Base-by-base conservation (phyloP, 495 filamentous ascomycete species). In the Neurospora sp. region DNA sequence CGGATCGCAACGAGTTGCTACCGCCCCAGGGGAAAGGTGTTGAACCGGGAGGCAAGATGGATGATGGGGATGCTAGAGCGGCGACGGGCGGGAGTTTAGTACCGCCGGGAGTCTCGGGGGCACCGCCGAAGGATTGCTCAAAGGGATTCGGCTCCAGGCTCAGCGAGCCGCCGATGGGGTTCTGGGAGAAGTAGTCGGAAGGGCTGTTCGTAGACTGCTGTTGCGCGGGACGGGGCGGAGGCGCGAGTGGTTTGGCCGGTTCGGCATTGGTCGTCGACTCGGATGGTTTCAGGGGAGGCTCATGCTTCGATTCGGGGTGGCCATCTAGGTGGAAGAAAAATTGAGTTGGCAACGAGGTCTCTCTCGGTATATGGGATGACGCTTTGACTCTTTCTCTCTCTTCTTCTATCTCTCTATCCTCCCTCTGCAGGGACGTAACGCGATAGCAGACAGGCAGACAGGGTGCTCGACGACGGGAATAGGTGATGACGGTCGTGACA, bases 141-240 rank as follows among this genome's bases (percentile, higher is more conserved):
- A 99, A 99, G 8, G 95, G 95, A 79, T 99, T 99, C 72, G 94
- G 95, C 80, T 99, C 96, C 76, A 92, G 87, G 71, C 90, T 91
- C 74, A 87, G 81, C 89, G 92, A 76, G 87, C 88, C 78, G 83
- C 87, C 75, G 76, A 78, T 86, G 14, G 73, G 71, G 62, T 88
- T 85, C 70, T 84, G 87, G 44, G 88, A 90, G 83, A 94, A 96
- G 84, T 95, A 95, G 78, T 96, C 92, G 54, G 54, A 66, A 39
- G 90, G 88, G n/a, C 87, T 89, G 78, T 91, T 88, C 23, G 20
- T 69, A 41, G 73, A 71, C 44, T 76, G 83, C 78, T 75, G 86
- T 79, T 74, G 81, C 42, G 84, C 83, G 74, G 93, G 93, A 81
- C 92, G 92, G 69, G 93, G 92, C 76, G 93, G 93, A 76, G 93